These are phyloP conservation scores for Eutypa lata DNA, from an alignment of 2,329 filamentous ascomycete genomes.

Conservation along the genomic window DNA sequence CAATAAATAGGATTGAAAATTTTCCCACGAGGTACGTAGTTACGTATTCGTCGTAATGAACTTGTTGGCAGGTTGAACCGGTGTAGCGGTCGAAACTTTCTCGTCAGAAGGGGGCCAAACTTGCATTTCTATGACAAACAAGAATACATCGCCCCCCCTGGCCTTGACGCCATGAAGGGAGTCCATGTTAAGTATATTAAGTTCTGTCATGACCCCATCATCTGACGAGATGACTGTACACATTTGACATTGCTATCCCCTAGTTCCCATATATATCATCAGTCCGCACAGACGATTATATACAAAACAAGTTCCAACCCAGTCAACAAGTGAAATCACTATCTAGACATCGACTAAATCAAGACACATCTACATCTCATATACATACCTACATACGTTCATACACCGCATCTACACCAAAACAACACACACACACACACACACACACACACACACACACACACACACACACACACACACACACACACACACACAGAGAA, in stretches of 20 bases:
- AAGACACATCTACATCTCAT: no score
- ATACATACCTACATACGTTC: conserved; percentile 1
- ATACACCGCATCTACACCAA: no score
- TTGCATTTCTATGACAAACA: not conserved
- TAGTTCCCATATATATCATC: not conserved
- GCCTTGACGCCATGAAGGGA: not conserved
- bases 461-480: conserved; percentile 9
- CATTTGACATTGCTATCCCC: not conserved
- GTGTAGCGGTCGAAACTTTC: not conserved
- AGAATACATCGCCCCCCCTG: not conserved
- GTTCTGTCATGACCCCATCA: not conserved
- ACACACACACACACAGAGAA: conserved; percentile 20
- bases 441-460: conserved; percentile 7
- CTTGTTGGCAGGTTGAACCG: not conserved
- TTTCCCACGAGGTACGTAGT: not conserved
- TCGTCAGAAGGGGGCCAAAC: not conserved
- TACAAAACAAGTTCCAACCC: not conserved
- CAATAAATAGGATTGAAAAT: not conserved
- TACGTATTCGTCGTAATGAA: not conserved
- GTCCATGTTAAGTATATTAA: not conserved
- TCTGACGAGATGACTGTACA: not conserved
- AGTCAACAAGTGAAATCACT: not conserved
- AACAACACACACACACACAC: conserved; percentile 7
- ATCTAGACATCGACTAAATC: no score
- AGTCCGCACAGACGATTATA: not conserved